Conservation (phyloP, 2,329 filamentous ascomycete species). For the Lojkania enalia region DNA sequence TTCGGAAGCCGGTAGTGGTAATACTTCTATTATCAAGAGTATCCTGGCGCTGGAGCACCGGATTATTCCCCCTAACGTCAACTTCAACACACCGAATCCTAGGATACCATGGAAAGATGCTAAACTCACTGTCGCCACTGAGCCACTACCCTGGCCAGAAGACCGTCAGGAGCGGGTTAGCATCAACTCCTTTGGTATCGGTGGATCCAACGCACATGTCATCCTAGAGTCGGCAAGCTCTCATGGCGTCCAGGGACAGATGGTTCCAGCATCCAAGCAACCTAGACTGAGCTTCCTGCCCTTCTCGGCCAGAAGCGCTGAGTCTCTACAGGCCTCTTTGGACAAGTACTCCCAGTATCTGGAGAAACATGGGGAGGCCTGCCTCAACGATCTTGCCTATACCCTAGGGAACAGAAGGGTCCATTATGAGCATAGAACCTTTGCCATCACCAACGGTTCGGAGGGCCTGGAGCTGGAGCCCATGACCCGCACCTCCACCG, state of each 20-base stretch:
- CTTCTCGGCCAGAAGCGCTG: conserved; percentile 21
- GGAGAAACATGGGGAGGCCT: background rate
- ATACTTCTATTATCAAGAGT: conserved; percentile 41
- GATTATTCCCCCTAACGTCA: conserved; percentile 33
- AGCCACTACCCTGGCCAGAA: conserved; percentile 13
- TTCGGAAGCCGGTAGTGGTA: conserved; percentile 37
- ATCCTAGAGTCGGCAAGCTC: conserved; percentile 14
- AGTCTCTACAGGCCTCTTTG: conserved; percentile 11
- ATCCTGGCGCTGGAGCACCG: conserved; percentile 44
- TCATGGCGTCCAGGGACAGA: background rate
- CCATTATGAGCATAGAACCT: conserved; percentile 15
- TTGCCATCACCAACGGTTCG: conserved; percentile 10
- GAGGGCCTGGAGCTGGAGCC: background rate
- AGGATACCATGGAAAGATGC: conserved; percentile 16
- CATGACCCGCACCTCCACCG: background rate
- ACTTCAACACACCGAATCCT: conserved; percentile 20
- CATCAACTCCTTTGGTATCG: conserved; percentile 19
- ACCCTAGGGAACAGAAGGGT: conserved; percentile 18
- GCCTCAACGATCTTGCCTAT: conserved; percentile 15
- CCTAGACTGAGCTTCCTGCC: conserved; percentile 9
- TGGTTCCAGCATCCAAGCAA: background rate
- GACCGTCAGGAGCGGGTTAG: conserved; percentile 13
- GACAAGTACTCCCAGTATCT: conserved; percentile 5
- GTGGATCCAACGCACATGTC: conserved; percentile 18
- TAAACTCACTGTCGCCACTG: conserved; percentile 15